Conservation (phyloP, 495 filamentous ascomycete genomes). For the Penicillium cinerascens region DNA sequence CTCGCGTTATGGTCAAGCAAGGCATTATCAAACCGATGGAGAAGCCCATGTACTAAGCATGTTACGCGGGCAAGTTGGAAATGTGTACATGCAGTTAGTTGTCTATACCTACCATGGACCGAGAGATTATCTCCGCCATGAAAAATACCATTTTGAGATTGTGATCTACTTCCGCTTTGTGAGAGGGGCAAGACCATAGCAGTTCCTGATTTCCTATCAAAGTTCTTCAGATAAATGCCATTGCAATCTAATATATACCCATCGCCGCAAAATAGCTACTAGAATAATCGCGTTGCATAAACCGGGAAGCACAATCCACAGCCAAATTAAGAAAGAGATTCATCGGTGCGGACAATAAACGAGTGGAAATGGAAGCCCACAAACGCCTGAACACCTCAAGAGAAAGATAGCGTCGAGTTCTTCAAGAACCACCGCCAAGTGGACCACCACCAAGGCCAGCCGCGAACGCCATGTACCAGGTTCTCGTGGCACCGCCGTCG, state of each 20-base stretch:
- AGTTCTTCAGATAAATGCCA: neutral
- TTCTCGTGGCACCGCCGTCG: conserved; percentile 81
- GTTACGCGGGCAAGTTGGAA: conserved; percentile 3
- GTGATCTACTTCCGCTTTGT: neutral
- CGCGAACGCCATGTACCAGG: conserved; percentile 84
- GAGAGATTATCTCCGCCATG: neutral
- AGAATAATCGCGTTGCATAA: neutral
- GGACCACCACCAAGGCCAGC: conserved; percentile 45
- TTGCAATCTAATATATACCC: conserved; percentile 4
- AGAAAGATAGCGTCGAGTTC: neutral
- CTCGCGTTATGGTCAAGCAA: conserved; percentile 86
- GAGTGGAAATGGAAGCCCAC: neutral
- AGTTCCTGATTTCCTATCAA: neutral
- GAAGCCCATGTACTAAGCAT: conserved; percentile 60
- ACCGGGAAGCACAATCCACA: neutral
- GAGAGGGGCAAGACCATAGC: neutral
- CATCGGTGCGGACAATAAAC: neutral
- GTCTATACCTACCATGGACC: neutral
- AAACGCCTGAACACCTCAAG: neutral
- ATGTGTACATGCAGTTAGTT: conserved; percentile 9
- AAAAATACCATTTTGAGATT: conserved; percentile 11
- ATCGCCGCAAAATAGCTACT: conserved; percentile 8
- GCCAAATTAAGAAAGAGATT: neutral
- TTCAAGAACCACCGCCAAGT: conserved; percentile 16
- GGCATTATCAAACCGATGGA: conserved; percentile 87